Conservation (phyloP, 2,329 filamentous ascomycete genomes). For the Tolypocladium cylindrosporum region DNA sequence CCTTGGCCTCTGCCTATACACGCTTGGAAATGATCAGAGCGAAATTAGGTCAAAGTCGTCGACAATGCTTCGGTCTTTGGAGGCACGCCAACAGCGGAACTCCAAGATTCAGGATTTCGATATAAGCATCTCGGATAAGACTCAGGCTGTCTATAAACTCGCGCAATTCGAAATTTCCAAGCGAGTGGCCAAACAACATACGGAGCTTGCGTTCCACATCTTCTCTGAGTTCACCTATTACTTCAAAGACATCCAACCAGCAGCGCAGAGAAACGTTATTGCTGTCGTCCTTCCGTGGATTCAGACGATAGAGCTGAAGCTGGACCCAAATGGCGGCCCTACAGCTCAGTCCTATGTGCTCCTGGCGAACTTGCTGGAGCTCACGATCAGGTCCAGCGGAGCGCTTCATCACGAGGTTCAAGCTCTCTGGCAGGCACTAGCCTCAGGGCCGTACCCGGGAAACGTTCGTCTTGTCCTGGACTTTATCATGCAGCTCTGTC, state of each 20-base stretch:
- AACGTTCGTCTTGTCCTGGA: slow-evolving; percentile 93
- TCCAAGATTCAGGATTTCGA: slow-evolving; percentile 96
- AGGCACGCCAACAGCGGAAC: slow-evolving; percentile 66
- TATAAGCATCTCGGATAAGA: slow-evolving; percentile 97
- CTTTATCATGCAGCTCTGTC: slow-evolving; percentile 88
- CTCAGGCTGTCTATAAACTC: slow-evolving; percentile 93
- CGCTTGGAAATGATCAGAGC: slow-evolving; percentile 82
- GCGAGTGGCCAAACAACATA: slow-evolving; percentile 76
- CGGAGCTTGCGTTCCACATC: slow-evolving; percentile 81
- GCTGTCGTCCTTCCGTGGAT: slow-evolving; percentile 95
- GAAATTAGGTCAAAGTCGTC: slow-evolving; percentile 84
- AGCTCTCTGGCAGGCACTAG: slow-evolving; percentile 91
- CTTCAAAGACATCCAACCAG: slow-evolving; percentile 77
- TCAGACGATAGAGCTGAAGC: slow-evolving; percentile 81
- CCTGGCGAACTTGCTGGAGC: slow-evolving; percentile 87
- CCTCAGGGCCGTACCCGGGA: slow-evolving; percentile 82
- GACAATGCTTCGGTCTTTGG: slow-evolving; percentile 67
- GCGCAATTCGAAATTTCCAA: slow-evolving; percentile 96
- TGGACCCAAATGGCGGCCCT: slow-evolving; percentile 85
- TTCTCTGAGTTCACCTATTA: slow-evolving; percentile 94
- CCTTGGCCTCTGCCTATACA: slow-evolving; percentile 80
- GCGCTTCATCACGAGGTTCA: slow-evolving; percentile 93
- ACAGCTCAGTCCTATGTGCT: slow-evolving; percentile 91
- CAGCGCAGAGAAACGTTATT: slow-evolving; percentile 85
- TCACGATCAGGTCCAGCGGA: slow-evolving; percentile 85